These are phyloP conservation scores for Nectriaceae sp. DNA, from an alignment of 2,329 filamentous ascomycete genomes.

Conservation along the genomic window DNA sequence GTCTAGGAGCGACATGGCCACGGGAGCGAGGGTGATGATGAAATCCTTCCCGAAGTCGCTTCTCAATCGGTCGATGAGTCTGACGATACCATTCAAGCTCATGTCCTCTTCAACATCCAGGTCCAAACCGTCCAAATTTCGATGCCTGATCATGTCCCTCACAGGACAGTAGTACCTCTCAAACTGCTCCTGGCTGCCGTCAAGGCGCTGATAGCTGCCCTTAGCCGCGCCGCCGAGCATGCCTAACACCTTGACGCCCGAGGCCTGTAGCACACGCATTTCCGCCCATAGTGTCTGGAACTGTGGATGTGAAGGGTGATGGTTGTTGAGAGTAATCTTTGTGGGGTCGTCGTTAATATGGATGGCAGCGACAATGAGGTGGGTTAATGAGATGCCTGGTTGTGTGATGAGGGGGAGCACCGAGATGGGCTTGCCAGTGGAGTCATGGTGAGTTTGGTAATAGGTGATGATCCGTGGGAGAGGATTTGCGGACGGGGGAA, in stretches of 20 bases:
- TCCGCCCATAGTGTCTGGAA: constrained; percentile 80
- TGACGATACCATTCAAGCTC: constrained; percentile 65
- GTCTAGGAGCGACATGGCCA: constrained; percentile 69
- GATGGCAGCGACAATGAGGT: constrained; percentile 84
- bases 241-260: constrained; percentile 77
- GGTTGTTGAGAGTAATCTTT: constrained; percentile 78
- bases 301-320: constrained; percentile 65
- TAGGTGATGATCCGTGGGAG: constrained; percentile 53
- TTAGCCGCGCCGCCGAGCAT: constrained; percentile 87
- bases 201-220: constrained; percentile 66
- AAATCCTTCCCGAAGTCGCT: constrained; percentile 70
- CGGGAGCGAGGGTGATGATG: constrained; percentile 79
- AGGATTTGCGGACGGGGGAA: constrained; percentile 28
- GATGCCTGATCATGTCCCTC: constrained; percentile 61
- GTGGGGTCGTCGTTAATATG: constrained; percentile 73
- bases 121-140: constrained; percentile 69
- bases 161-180: constrained; percentile 75
- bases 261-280: constrained; percentile 67
- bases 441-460: constrained; percentile 57
- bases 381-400: constrained; percentile 60
- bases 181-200: constrained; percentile 61
- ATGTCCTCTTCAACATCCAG: constrained; percentile 80
- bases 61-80: constrained; percentile 67
- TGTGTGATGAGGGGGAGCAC: constrained; percentile 54
- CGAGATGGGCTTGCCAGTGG: constrained; percentile 47